phyloP scores from a whole-genome alignment of 495 filamentous ascomycete species.

The Rusavskia elegans region DNA sequence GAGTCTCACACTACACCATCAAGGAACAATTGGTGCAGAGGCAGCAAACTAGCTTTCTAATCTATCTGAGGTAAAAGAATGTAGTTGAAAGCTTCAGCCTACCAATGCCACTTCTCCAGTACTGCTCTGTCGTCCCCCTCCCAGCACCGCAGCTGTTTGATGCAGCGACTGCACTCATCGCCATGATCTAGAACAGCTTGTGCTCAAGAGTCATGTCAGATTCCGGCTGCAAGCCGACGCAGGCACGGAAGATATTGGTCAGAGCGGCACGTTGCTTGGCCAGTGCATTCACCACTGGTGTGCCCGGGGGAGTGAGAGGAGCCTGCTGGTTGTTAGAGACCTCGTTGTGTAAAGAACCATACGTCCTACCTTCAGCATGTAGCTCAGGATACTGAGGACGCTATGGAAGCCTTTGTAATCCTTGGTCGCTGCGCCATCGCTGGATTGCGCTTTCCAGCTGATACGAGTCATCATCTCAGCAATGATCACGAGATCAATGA shows the following conservation, averaged over 20 bases:
- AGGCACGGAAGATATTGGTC: slow-evolving; percentile 98
- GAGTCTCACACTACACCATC: too few species aligned
- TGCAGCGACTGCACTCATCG: not conserved
- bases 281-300: slow-evolving; percentile 89
- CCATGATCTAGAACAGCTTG: slow-evolving; percentile 59
- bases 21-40: too few species aligned
- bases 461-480: slow-evolving; percentile 98
- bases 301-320: slow-evolving; percentile 85
- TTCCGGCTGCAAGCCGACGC: slow-evolving; percentile 93
- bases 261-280: slow-evolving; percentile 91
- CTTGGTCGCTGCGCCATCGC: slow-evolving; percentile 30
- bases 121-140: too few species aligned
- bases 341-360: not conserved
- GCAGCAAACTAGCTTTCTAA: not conserved
- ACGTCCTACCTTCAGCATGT: slow-evolving; percentile 75
- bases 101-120: not conserved
- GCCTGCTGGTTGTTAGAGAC: slow-evolving; percentile 29
- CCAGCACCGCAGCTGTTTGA: too few species aligned
- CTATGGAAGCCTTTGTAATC: slow-evolving; percentile 91
- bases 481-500: slow-evolving; percentile 87
- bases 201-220: slow-evolving; percentile 99
- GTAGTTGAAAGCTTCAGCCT: not conserved
- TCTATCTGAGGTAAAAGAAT: not conserved
- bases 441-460: slow-evolving; percentile 59
- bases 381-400: slow-evolving; percentile 93